Conservation (phyloP, 2,329 filamentous ascomycete genomes). For the Cryphonectria naterciae region DNA sequence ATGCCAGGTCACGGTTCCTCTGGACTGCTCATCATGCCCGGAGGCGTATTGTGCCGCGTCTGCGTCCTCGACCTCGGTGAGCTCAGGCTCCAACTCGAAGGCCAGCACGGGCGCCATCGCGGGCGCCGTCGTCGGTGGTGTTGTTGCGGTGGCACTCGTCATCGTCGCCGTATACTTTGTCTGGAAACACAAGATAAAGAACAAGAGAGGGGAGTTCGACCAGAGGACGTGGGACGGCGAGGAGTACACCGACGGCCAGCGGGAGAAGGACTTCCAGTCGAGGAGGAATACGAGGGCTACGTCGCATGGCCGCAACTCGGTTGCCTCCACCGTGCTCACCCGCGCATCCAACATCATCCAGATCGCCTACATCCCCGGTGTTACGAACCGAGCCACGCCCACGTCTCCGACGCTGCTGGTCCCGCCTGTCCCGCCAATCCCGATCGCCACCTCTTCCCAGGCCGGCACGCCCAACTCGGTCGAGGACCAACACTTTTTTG, state of each 20-base stretch:
- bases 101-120: slow-evolving; percentile 84
- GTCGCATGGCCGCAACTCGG: slow-evolving; percentile 84
- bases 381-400: slow-evolving; percentile 87
- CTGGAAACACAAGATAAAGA: slow-evolving; percentile 87
- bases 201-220: slow-evolving; percentile 66
- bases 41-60: slow-evolving; percentile 49
- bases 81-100: slow-evolving; percentile 42
- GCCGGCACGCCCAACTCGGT: slow-evolving; percentile 58
- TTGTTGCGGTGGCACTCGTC: slow-evolving; percentile 73
- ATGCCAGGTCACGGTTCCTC: slow-evolving; percentile 52
- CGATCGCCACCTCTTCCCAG: slow-evolving; percentile 66
- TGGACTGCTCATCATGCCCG: slow-evolving; percentile 52
- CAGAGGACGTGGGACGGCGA: slow-evolving; percentile 61
- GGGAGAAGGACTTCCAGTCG: slow-evolving; percentile 56
- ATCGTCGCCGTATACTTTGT: slow-evolving; percentile 76
- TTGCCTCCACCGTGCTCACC: slow-evolving; percentile 93
- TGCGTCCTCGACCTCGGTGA: slow-evolving; percentile 30
- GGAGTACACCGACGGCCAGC: slow-evolving; percentile 50
- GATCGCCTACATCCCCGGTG: slow-evolving; percentile 97
- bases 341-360: slow-evolving; percentile 98
- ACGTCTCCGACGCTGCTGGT: slow-evolving; percentile 81
- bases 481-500: slow-evolving; percentile 89
- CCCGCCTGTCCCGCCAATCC: slow-evolving; percentile 92
- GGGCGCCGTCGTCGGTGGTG: slow-evolving; percentile 85
- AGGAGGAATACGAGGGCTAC: slow-evolving; percentile 71